Base-by-base conservation (phyloP, 116 monocot genomes). In the Zostera marina region DNA sequence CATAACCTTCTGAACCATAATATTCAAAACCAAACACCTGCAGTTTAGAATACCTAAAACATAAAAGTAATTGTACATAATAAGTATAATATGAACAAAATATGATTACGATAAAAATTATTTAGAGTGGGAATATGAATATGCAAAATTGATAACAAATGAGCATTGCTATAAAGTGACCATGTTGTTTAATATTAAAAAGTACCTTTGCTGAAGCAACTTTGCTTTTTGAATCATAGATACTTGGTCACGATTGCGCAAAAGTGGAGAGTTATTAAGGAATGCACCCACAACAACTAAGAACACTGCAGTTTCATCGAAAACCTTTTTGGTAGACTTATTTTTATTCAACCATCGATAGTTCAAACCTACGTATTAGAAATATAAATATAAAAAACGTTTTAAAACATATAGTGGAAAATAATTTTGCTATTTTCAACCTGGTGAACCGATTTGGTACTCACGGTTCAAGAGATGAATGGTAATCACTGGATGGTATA, bases 131-230 rank as follows among this genome's bases (percentile, higher is more conserved):
- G 44, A 14, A 45, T 45, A 45, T 16, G 8, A 48, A 9, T 48
- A 8, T n/a, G 19, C 17, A 1, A 15, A 48, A 48, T 16, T 16
- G 8, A n/a, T 16, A 48, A 7, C 8, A 1, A 8, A n/a, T 6
- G 2, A 16, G 2, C 19, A n/a, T 19, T 11, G n/a, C 3, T 7
- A 47, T 2, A 48, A 48, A 48, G n/a, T 48, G 8, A 19, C 2
- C 54, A 56, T 26, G 65, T 14, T 10, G 21, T 43, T n/a, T 20
- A 13, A 56, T 32, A 32, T 32, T 32, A 3, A n/a, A 14, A 12
- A 23, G 45, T 66, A 66, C 65, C 54, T 66, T 45, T 56, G 65
- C 42, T 66, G 65, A 16, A 66, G 65, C 15, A 46, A 32, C 17
- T 56, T 66, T 45, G 54, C 44, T 41, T 14, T 66, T 26, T 66